A percentile compares a stretch with the other conserved stretches of the same genome.
These are phyloP conservation scores for Termitomyces sp. DNA, from an alignment of 768 basidiomycete genomes.

Conservation along the genomic window DNA sequence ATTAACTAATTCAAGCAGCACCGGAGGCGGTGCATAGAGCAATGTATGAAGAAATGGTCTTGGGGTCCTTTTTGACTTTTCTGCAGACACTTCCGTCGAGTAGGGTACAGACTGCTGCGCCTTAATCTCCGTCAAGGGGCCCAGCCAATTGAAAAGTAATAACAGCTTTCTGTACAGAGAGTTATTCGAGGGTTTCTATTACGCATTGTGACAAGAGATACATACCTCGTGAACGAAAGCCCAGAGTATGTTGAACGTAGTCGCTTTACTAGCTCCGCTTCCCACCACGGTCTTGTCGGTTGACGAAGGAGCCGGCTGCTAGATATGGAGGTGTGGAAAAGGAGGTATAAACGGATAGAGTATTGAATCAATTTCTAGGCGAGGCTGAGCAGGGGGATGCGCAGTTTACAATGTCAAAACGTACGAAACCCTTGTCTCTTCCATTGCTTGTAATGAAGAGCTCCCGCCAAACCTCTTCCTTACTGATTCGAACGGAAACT, in stretches of 20 bases:
- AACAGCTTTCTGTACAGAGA: conserved; percentile 65
- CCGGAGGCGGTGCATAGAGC: conserved; percentile 77
- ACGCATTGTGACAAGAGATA: not conserved
- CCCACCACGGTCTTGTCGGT: conserved; percentile 44
- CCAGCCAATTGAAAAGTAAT: conserved; percentile 81
- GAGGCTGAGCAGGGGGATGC: not conserved
- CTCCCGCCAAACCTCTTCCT: conserved; percentile 76
- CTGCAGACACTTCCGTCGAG: conserved; percentile 37
- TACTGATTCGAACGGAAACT: conserved; percentile 42
- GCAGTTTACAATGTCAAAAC: conserved; percentile 21
- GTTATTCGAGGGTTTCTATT: not conserved
- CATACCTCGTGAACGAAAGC: conserved; percentile 70
- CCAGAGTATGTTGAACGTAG: conserved; percentile 59
- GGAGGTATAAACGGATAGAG: conserved; percentile 65
- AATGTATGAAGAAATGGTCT: conserved; percentile 70
- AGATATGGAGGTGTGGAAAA: conserved; percentile 57
- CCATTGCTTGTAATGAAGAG: conserved; percentile 74
- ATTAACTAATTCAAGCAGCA: conserved; percentile 73
- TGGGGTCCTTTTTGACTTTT: conserved; percentile 31
- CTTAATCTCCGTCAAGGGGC: conserved; percentile 65
- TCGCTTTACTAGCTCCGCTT: conserved; percentile 51
- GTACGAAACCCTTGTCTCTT: conserved; percentile 80
- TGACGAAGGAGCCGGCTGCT: conserved; percentile 42
- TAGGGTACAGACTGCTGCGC: conserved; percentile 67
- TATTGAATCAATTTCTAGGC: conserved; percentile 84